These are phyloP conservation scores for Ustilago lituana DNA, from an alignment of 1,284 basidiomycete genomes.

Conservation along the genomic window DNA sequence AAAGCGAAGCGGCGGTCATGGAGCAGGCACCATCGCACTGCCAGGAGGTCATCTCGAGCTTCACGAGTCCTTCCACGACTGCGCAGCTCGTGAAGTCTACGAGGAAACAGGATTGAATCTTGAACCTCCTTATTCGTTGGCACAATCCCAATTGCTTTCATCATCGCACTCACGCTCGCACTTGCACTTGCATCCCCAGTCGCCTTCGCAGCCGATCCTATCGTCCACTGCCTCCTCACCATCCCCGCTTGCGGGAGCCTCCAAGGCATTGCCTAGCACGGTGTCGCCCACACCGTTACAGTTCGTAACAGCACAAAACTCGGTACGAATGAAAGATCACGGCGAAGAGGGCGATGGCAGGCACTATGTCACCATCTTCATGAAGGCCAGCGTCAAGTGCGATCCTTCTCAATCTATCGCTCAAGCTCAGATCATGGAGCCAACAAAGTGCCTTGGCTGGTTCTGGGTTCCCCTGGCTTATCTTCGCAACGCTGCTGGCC, in stretches of 20 bases:
- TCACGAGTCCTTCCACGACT: constrained; percentile 60
- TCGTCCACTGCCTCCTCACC: constrained; percentile 14
- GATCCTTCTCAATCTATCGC: constrained; percentile 13
- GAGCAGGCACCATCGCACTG: constrained; percentile 58
- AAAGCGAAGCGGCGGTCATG: constrained; percentile 61
- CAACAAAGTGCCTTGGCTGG: constrained; percentile 63
- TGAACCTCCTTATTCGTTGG: constrained; percentile 12
- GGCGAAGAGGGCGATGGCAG: constrained; percentile 36
- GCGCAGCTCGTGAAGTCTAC: constrained; percentile 50
- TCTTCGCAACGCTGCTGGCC: constrained; percentile 31
- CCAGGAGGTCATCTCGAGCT: constrained; percentile 66
- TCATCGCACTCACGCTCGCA: constrained; percentile 2
- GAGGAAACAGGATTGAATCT: constrained; percentile 52
- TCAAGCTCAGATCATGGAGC: constrained; percentile 51
- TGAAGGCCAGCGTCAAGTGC: constrained; percentile 41
- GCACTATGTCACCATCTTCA: constrained; percentile 66
- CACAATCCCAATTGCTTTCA: constrained; percentile 12
- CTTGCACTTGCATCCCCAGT: constrained; percentile 11
- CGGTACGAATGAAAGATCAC: constrained; percentile 41
- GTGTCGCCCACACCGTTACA: constrained; percentile 26
- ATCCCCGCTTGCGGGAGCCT: constrained; percentile 1
- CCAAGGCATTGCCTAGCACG: neutral
- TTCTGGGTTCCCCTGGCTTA: constrained; percentile 52
- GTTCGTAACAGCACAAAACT: constrained; percentile 50
- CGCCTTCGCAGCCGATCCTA: constrained; percentile 16